Conservation (phyloP, 148 eudicot species). For the Mesembryanthemum crystallinum region DNA sequence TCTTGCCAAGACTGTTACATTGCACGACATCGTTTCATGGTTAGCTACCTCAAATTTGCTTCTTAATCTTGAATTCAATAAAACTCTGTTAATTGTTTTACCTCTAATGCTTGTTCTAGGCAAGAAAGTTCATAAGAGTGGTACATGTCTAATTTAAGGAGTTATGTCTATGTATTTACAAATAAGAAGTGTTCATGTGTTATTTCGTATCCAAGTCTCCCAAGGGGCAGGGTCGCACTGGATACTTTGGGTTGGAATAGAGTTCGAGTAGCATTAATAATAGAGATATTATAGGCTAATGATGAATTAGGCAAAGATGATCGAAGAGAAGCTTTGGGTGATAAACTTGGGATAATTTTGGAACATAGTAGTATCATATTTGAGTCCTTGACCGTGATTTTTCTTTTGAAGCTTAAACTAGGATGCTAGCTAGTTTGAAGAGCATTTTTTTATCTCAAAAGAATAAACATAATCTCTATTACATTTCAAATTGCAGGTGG, state of each 20-base stretch:
- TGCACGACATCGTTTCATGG: conserved; percentile 87
- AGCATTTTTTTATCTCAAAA: background rate
- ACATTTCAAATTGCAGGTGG: conserved; percentile 55
- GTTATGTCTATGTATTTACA: no score
- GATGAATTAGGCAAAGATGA: background rate
- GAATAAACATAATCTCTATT: background rate
- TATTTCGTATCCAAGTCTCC: no score
- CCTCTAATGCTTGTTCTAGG: no score
- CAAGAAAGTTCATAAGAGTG: no score
- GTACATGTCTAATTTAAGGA: no score
- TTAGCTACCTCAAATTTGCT: conserved; percentile 19
- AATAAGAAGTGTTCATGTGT: no score
- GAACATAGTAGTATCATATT: background rate
- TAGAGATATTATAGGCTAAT: background rate
- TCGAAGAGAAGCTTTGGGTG: background rate
- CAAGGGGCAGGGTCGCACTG: no score
- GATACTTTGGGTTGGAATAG: no score
- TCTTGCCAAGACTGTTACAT: conserved; percentile 77
- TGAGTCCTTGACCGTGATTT: background rate
- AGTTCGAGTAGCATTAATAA: no score
- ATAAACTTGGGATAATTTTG: background rate
- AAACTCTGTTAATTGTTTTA: no score
- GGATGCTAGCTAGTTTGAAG: background rate
- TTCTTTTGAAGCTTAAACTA: background rate
- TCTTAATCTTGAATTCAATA: background rate